These are phyloP conservation scores for Coriaria nepalensis DNA, from an alignment of 306 rosid species.

Conservation along the genomic window DNA sequence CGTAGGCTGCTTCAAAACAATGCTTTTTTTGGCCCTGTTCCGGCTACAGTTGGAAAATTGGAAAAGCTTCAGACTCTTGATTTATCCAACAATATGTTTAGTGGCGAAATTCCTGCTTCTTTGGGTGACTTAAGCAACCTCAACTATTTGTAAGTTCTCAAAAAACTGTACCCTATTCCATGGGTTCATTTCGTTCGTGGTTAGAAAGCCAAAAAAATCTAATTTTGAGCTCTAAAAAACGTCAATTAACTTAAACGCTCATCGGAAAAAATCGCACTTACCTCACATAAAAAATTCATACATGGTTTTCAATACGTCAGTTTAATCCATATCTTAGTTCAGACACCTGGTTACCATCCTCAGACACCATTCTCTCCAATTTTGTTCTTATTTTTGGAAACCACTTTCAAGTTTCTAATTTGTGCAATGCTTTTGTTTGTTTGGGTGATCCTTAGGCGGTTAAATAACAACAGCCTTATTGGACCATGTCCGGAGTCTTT, in stretches of 20 bases:
- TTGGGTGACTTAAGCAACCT: constrained; percentile 71
- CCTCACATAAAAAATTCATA: too few relatives aligned
- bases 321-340: too few relatives aligned
- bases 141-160: constrained; percentile 72
- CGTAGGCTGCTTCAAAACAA: constrained; percentile 92
- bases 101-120: constrained; percentile 70
- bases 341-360: too few relatives aligned
- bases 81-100: constrained; percentile 68
- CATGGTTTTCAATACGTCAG: too few relatives aligned
- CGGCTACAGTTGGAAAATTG: constrained; percentile 56
- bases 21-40: constrained; percentile 73
- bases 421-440: constrained; percentile 14
- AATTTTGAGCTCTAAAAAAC: too few relatives aligned
- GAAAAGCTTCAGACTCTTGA: constrained; percentile 90
- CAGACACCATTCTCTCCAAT: too few relatives aligned
- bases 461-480: constrained; percentile 85
- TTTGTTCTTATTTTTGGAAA: too few relatives aligned
- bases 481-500: constrained; percentile 82
- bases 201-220: too few relatives aligned
- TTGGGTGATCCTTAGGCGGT: constrained; percentile 54
- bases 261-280: too few relatives aligned
- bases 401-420: constrained; percentile 1
- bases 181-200: too few relatives aligned
- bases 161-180: background rate
- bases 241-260: too few relatives aligned